phyloP scores from a whole-genome alignment of 2,329 filamentous ascomycete genomes.

The Myriosclerotinia duriaeana region DNA sequence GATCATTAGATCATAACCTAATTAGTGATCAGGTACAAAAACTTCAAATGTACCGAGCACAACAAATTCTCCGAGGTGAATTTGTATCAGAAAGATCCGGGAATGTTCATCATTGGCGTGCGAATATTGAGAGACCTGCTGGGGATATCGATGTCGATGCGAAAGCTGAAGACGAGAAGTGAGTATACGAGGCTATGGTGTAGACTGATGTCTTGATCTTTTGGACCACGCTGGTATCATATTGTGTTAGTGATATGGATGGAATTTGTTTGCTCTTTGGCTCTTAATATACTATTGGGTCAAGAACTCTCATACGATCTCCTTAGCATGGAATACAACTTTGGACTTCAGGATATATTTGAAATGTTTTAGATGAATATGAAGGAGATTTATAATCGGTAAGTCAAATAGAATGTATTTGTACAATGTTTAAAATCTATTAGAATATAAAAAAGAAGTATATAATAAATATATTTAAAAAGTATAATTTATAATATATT shows the following conservation, averaged over 20 bases:
- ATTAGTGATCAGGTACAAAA: slow-evolving; percentile 45
- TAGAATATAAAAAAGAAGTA: too few relatives aligned
- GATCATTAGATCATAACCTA: background rate
- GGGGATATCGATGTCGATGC: too few relatives aligned
- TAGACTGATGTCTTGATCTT: too few relatives aligned
- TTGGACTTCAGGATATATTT: background rate
- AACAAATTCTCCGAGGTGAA: slow-evolving; percentile 52
- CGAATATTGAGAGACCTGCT: slow-evolving; percentile 45
- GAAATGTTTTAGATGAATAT: background rate
- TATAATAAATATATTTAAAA: too few relatives aligned
- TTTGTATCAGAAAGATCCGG: slow-evolving; percentile 50
- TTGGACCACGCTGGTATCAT: background rate
- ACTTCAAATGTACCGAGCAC: slow-evolving; percentile 48
- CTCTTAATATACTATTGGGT: background rate
- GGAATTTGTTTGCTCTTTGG: too few relatives aligned
- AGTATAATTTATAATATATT: too few relatives aligned
- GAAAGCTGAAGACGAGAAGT: too few relatives aligned
- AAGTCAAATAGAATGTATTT: too few relatives aligned
- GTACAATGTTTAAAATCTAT: too few relatives aligned
- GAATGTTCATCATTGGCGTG: slow-evolving; percentile 49
- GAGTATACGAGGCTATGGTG: too few relatives aligned
- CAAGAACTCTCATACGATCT: background rate
- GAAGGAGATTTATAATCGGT: background rate
- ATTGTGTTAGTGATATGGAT: background rate
- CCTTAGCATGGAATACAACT: background rate